Conservation (phyloP, 2,329 filamentous ascomycete genomes). For the Aspergillus sp. region DNA sequence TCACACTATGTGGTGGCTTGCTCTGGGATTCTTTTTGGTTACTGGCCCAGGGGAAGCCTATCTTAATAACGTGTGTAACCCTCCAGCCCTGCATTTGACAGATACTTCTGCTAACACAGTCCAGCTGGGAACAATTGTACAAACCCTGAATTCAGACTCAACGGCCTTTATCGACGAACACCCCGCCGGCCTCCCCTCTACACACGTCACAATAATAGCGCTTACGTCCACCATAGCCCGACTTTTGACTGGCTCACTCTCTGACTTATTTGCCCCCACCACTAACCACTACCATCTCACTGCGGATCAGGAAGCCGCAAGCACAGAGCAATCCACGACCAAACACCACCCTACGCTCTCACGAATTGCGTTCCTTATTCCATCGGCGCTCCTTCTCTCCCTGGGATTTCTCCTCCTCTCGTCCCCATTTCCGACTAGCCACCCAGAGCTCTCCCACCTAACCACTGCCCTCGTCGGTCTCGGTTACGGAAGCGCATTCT, state of each 20-base stretch:
- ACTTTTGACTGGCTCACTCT: slow-evolving; percentile 83
- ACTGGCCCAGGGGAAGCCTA: slow-evolving; percentile 96
- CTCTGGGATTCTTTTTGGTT: slow-evolving; percentile 86
- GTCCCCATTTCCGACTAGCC: slow-evolving; percentile 73
- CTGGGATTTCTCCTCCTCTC: slow-evolving; percentile 76
- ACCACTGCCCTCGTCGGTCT: slow-evolving; percentile 82
- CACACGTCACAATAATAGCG: slow-evolving; percentile 90
- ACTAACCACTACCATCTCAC: slow-evolving; percentile 59
- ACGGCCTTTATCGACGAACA: slow-evolving; percentile 48
- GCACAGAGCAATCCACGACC: slow-evolving; percentile 33
- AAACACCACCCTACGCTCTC: slow-evolving; percentile 60
- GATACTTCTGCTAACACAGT: neutral
- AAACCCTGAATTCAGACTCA: slow-evolving; percentile 71
- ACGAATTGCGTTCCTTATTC: slow-evolving; percentile 75
- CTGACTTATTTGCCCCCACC: slow-evolving; percentile 77
- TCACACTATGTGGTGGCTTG: slow-evolving; percentile 93
- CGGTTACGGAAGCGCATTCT: slow-evolving; percentile 91
- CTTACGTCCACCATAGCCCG: slow-evolving; percentile 87
- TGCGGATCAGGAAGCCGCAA: slow-evolving; percentile 46
- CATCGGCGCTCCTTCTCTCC: slow-evolving; percentile 71
- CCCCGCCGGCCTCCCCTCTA: slow-evolving; percentile 66
- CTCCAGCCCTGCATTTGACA: neutral
- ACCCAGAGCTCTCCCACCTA: slow-evolving; percentile 79
- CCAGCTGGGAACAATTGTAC: slow-evolving; percentile 81
- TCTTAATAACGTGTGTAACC: slow-evolving; percentile 73